phyloP scores from a whole-genome alignment of 257 asterid species.

The Catharanthus roseus region DNA sequence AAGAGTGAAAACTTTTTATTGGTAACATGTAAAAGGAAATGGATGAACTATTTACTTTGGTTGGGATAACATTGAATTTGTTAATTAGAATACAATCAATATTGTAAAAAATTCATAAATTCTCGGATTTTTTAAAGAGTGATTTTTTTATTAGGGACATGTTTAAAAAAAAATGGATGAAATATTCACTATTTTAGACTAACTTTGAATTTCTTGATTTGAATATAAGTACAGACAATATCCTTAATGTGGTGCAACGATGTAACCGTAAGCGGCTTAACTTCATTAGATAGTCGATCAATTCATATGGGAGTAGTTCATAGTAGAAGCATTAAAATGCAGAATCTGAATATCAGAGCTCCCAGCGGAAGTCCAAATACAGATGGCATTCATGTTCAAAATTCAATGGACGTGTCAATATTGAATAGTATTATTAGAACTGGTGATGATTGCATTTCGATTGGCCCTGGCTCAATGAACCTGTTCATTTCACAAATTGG shows the following conservation, averaged over 20 bases:
- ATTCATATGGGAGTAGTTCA: constrained; percentile 40
- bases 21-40: too few relatives aligned
- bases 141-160: too few relatives aligned
- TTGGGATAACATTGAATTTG: too few relatives aligned
- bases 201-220: too few relatives aligned
- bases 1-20: too few relatives aligned
- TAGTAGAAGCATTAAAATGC: constrained; percentile 40
- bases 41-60: too few relatives aligned
- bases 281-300: constrained; percentile 45
- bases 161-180: too few relatives aligned
- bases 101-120: too few relatives aligned
- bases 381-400: constrained; percentile 53
- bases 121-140: too few relatives aligned
- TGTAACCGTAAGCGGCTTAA: constrained; percentile 39
- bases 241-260: constrained; percentile 51
- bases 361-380: constrained; percentile 75
- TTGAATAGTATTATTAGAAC: constrained; percentile 36
- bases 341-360: constrained; percentile 41
- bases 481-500: constrained; percentile 45
- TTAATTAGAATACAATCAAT: too few relatives aligned
- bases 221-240: constrained; percentile 44
- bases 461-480: constrained; percentile 64
- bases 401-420: constrained; percentile 44
- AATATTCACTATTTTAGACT: too few relatives aligned
- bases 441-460: constrained; percentile 70